phyloP scores from a whole-genome alignment of 2,329 filamentous ascomycete species.

The Beauveria caledonica region DNA sequence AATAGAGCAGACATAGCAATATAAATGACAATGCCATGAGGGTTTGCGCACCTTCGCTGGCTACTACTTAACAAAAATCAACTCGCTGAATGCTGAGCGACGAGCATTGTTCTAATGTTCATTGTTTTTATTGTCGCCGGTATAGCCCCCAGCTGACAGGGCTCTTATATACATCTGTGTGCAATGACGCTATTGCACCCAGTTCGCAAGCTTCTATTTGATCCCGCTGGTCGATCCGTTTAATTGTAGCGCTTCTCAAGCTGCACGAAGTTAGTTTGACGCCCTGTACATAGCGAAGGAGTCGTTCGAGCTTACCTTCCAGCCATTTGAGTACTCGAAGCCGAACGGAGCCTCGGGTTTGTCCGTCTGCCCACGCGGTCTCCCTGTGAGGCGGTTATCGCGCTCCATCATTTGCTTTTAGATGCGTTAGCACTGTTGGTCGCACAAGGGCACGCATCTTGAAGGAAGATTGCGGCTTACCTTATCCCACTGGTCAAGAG shows the following conservation, averaged over 20 bases:
- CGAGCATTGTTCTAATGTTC: neutral
- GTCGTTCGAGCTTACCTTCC: constrained; percentile 43
- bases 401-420: constrained; percentile 58
- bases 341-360: constrained; percentile 46
- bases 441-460: neutral
- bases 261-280: constrained; percentile 24
- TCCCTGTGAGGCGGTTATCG: constrained; percentile 53
- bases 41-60: neutral
- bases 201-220: neutral
- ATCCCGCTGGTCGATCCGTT: constrained; percentile 6
- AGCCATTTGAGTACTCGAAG: constrained; percentile 55
- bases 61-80: neutral
- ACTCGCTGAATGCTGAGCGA: neutral
- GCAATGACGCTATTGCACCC: neutral
- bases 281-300: neutral
- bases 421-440: constrained; percentile 20
- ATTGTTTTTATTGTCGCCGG: constrained; percentile 8
- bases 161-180: constrained; percentile 12
- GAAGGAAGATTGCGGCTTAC: constrained; percentile 30
- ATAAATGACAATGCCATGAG: constrained; percentile 23
- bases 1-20: constrained; percentile 52
- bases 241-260: constrained; percentile 46
- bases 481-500: constrained; percentile 55
- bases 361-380: constrained; percentile 50
- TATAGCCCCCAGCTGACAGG: neutral